Conservation (phyloP, 2,329 filamentous ascomycete species). For the Penicillium sp. region DNA sequence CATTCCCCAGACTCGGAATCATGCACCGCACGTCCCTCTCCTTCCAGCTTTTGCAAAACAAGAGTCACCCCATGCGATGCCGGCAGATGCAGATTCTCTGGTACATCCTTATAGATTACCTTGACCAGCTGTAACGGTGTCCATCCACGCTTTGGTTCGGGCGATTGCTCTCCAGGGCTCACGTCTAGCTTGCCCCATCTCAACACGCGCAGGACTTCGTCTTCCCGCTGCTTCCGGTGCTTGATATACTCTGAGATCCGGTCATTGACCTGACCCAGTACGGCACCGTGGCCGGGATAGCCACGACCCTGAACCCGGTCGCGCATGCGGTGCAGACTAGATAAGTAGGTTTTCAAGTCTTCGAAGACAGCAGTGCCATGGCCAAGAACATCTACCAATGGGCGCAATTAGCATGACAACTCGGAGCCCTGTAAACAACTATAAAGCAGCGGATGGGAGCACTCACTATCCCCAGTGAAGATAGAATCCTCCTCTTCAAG, state of each 20-base stretch:
- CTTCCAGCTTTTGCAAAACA: conserved; percentile 77
- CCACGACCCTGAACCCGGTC: conserved; percentile 64
- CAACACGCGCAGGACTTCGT: conserved; percentile 72
- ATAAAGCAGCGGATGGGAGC: too few relatives aligned
- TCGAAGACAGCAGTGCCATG: conserved; percentile 88
- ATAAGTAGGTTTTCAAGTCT: conserved; percentile 70
- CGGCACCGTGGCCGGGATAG: conserved; percentile 86
- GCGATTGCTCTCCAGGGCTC: conserved; percentile 36
- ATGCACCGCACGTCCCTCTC: conserved; percentile 68
- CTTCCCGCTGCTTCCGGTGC: conserved; percentile 79
- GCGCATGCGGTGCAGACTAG: conserved; percentile 71
- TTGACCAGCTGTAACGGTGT: conserved; percentile 82
- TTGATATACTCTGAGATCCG: conserved; percentile 82
- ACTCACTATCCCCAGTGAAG: conserved; percentile 78
- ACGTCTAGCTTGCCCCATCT: conserved; percentile 45
- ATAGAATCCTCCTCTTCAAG: conserved; percentile 78
- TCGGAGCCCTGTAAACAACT: too few relatives aligned
- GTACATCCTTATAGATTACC: conserved; percentile 80
- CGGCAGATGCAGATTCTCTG: conserved; percentile 72
- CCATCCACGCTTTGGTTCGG: conserved; percentile 55
- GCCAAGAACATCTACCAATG: conserved; percentile 69
- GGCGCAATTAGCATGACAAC: neutral
- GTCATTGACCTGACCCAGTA: conserved; percentile 71
- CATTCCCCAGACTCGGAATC: conserved; percentile 35
- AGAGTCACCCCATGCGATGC: conserved; percentile 77